A percentile compares a stretch with the other conserved stretches of the same genome.
Conservation (phyloP, 805 yeast species). For the Dipodascopsis tothii region DNA sequence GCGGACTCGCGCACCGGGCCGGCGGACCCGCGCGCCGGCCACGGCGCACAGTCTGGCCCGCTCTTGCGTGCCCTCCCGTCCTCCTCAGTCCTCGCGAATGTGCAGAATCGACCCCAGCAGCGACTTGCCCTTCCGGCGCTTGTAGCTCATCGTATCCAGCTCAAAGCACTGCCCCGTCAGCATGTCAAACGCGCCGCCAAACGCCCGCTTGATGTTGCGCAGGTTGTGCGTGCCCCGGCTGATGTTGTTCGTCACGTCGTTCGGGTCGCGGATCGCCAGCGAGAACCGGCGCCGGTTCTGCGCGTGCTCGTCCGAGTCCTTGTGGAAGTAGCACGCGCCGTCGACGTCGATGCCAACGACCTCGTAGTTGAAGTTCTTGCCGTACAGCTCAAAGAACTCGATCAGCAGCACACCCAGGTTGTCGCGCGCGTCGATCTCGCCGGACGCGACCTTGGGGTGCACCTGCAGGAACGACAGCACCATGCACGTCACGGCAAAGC, state of each 20-base stretch:
- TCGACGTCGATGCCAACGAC: constrained; percentile 59
- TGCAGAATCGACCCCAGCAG: constrained; percentile 47
- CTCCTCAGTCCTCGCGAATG: no score
- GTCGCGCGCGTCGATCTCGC: constrained; percentile 56
- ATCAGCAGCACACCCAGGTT: constrained; percentile 80
- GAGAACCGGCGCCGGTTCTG: constrained; percentile 47
- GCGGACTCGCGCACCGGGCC: no score
- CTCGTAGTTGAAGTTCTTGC: constrained; percentile 81
- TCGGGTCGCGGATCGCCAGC: constrained; percentile 81
- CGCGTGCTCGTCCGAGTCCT: constrained; percentile 46
- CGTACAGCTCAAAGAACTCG: constrained; percentile 89
- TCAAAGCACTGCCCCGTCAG: constrained; percentile 69
- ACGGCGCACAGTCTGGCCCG: no score
- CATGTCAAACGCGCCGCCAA: constrained; percentile 79
- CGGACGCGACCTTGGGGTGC: constrained; percentile 70
- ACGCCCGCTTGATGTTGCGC: constrained; percentile 71
- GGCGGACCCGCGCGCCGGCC: no score
- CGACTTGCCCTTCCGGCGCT: constrained; percentile 59
- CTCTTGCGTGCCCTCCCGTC: no score
- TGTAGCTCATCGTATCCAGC: constrained; percentile 57
- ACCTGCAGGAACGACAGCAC: constrained; percentile 67
- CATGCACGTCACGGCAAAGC: constrained; percentile 83
- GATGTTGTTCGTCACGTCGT: constrained; percentile 73
- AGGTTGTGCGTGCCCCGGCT: constrained; percentile 71
- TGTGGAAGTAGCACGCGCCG: constrained; percentile 53